phyloP scores from a whole-genome alignment of 2,329 filamentous ascomycete genomes.

The Talaromyces sp. region DNA sequence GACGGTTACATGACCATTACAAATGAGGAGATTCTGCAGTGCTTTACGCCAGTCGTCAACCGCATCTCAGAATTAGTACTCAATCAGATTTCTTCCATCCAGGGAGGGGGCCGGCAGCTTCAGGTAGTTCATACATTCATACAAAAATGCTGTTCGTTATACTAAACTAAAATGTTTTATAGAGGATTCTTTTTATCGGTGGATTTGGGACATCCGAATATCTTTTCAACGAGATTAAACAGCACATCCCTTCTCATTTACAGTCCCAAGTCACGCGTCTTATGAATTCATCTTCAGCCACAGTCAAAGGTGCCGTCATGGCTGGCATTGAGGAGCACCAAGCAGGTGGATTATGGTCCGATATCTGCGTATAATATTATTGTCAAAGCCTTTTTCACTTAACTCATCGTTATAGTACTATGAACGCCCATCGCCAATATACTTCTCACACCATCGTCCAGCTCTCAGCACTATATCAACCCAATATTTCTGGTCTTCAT shows the following conservation, averaged over 20 bases:
- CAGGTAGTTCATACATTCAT: conserved; percentile 50
- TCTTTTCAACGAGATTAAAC: conserved; percentile 98
- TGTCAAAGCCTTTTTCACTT: neutral
- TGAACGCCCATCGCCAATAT: neutral
- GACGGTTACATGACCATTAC: conserved; percentile 99
- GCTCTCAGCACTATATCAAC: conserved; percentile 4
- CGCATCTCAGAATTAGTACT: conserved; percentile 90
- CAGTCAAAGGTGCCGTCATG: conserved; percentile 95
- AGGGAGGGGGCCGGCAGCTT: conserved; percentile 86
- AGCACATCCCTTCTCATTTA: conserved; percentile 96
- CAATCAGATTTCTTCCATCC: conserved; percentile 98
- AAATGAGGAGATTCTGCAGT: conserved; percentile 97
- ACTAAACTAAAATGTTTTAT: neutral
- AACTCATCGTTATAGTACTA: neutral
- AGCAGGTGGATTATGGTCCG: neutral
- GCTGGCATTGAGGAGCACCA: conserved; percentile 84
- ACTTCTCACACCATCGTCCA: conserved; percentile 4
- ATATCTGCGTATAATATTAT: neutral
- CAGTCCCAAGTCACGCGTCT: conserved; percentile 96
- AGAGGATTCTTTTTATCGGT: conserved; percentile 93
- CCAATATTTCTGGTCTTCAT: conserved; percentile 12
- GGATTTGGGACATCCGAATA: conserved; percentile 98
- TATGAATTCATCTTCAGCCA: conserved; percentile 97
- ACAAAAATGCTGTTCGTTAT: neutral
- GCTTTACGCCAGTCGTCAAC: conserved; percentile 97